Evolutionary conservation across 345 rosid genomes (phyloP), one percentile per base, ranked within the genome.

Genomic region (Mercurialis annua): DNA sequence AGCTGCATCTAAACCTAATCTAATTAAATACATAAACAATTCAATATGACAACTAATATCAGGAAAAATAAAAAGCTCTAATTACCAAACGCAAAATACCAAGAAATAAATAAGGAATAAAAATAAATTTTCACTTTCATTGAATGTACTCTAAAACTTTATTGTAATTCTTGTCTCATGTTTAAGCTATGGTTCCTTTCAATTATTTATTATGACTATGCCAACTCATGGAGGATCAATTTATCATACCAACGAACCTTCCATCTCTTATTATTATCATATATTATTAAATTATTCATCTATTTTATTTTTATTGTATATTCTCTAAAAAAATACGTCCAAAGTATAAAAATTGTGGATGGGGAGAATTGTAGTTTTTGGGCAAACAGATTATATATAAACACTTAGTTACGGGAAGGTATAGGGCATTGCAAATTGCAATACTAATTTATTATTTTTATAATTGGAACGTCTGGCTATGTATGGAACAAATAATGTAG

Each of bases 171-270:
- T 17, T 48, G 8, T 16, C 21, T 48, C 23, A 18, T 18, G 52
- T 48, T 48, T 48, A 48, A 20, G 51, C 23, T 49, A 49, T 49
- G 53, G 53, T 49, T 20, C 9, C 26, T 50, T 18, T n/a, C 10
- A 40, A 40, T n/a, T n/a, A 18, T n/a, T 49, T 49, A n/a, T 1
- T 49, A 18, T 49, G 3, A 49, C 23, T 49, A n/a, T 50, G 54
- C 54, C 54, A 50, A 20, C 54, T 50, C 54, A 50, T n/a, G 7
- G 54, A 14, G 10, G 54, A 50, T n/a, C n/a, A n/a, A n/a, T n/a
- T 20, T 50, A 50, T 50, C 24, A 50, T n/a, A 20, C 54, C 54
- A 50, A 20, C 54, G 54, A 50, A 50, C 54, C 54, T 50, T 50
- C 54, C 27, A n/a, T 50, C 26, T 50, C 2, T 20, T 8, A 50